A percentile compares a stretch with the other conserved stretches of the same genome.
Evolutionary conservation across 257 asterid genomes (phyloP).

Genomic region (Petrea volubilis): DNA sequence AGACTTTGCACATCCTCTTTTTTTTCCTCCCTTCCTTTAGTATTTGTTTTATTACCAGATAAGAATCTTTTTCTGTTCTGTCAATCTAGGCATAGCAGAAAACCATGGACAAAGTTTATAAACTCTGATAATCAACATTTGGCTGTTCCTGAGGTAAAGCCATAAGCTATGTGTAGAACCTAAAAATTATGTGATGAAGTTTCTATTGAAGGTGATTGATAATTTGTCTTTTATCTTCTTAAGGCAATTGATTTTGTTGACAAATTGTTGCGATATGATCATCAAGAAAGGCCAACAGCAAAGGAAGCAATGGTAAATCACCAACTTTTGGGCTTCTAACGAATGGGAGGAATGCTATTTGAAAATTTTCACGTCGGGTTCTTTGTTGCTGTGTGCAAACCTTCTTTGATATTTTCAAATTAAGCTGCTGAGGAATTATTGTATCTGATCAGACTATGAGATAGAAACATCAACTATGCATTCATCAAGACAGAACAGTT

Average conservation of each 20-base stretch:
- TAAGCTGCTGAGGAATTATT: too few species aligned
- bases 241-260: constrained; percentile 97
- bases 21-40: background rate
- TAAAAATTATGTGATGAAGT: background rate
- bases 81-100: constrained; percentile 54
- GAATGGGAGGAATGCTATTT: background rate
- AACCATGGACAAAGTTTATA: constrained; percentile 54
- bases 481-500: too few species aligned
- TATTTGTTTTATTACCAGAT: constrained; percentile 9
- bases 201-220: background rate
- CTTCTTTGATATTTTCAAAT: too few species aligned
- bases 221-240: constrained; percentile 1
- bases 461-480: too few species aligned
- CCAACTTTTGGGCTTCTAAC: background rate
- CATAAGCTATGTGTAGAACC: constrained; percentile 10
- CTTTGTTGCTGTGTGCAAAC: too few species aligned
- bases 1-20: background rate
- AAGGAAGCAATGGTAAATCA: constrained; percentile 93
- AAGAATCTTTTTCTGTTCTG: constrained; percentile 19
- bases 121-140: constrained; percentile 57
- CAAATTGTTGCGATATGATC: constrained; percentile 85
- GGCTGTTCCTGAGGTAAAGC: constrained; percentile 82
- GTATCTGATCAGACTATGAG: too few species aligned
- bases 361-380: too few species aligned
- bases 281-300: constrained; percentile 94